These are phyloP conservation scores for Cryptococcus neoformans DNA, from an alignment of 1,284 basidiomycete species.

Conservation along the genomic window DNA sequence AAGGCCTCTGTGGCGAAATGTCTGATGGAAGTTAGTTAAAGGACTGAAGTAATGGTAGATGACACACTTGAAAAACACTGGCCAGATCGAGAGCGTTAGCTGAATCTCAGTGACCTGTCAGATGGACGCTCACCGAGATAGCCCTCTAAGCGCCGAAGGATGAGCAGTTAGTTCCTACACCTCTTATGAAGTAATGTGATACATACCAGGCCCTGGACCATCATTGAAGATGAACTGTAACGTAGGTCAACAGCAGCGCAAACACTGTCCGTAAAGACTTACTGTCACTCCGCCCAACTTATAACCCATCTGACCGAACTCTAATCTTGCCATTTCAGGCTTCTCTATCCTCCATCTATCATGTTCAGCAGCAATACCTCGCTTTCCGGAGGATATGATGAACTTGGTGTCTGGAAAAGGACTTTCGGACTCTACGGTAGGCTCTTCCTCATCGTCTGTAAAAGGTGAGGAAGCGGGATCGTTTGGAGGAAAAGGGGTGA, in stretches of 20 bases:
- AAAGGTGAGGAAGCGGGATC: neutral
- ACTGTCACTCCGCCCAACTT: constrained; percentile 36
- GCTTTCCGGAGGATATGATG: constrained; percentile 11
- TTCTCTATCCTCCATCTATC: constrained; percentile 29
- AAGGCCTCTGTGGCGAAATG: constrained; percentile 38
- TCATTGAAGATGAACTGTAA: constrained; percentile 45
- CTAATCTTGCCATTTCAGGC: constrained; percentile 18
- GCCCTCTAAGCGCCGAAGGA: constrained; percentile 12
- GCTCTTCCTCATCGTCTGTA: constrained; percentile 11
- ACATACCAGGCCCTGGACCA: constrained; percentile 30
- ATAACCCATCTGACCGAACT: constrained; percentile 27
- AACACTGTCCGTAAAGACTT: constrained; percentile 6
- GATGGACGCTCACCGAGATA: constrained; percentile 21
- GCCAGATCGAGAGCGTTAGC: constrained; percentile 2
- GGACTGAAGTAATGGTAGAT: neutral
- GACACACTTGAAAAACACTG: constrained; percentile 28
- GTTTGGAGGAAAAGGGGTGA: constrained; percentile 5
- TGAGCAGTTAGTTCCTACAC: too few species aligned
- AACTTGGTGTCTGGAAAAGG: constrained; percentile 7
- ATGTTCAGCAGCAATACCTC: constrained; percentile 21
- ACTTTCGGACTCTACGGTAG: constrained; percentile 3
- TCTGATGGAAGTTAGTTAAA: constrained; percentile 7
- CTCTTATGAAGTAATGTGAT: too few species aligned
- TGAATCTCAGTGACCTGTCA: neutral
- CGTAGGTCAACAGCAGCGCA: neutral